Base-by-base conservation (phyloP, 116 monocot species). In the Iris pallida region DNA sequence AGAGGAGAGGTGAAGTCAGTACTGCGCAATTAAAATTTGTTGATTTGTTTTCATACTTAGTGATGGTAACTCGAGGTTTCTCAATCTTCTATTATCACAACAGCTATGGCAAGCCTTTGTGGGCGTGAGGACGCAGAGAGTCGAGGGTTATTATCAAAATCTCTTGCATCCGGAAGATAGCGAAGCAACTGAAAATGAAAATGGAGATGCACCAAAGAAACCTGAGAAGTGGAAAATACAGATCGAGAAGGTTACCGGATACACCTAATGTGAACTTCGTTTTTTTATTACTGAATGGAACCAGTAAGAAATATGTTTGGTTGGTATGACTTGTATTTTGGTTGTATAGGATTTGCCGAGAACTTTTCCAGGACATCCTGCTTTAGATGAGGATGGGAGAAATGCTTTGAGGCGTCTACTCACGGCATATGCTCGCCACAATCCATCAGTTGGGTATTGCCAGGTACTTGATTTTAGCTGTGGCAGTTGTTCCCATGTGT, bases 91-190 rank as follows among this genome's bases (percentile, higher is more conserved):
- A 42, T 59, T 57, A 20, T 82, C 15, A 54, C n/a, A 65, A 57
- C 85, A 94, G 94, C 60, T 94, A 55, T 94, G 94, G 94, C 94
- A 94, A 86, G 90, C 88, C 20, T 94, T 94, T 88, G 88, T 86
- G 44, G 94, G 90, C 57, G 88, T 83, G 51, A 71, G 70, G 48
- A 61, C 69, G 16, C 80, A 88, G 8, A 85, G 76, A 64, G 54
- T 81, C 70, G 78, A 83, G 15, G 90, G 85, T 43, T 94, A 94
- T 75, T 94, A 94, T 61, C 66, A 68, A 15, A 65, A 76, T 60
- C 79, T 90, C 16, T 70, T 86, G 19, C 69, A 70, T 54, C 45
- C 15, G 62, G 73, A 85, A 55, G 18, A 47, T 19, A 67, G 70
- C 20, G 74, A 16, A 46, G 43, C 65, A 42, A 14, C 59, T 13